A percentile compares a stretch with the other conserved stretches of the same genome.
Conservation (phyloP, 148 eudicot species). For the Selenicereus undatus region DNA sequence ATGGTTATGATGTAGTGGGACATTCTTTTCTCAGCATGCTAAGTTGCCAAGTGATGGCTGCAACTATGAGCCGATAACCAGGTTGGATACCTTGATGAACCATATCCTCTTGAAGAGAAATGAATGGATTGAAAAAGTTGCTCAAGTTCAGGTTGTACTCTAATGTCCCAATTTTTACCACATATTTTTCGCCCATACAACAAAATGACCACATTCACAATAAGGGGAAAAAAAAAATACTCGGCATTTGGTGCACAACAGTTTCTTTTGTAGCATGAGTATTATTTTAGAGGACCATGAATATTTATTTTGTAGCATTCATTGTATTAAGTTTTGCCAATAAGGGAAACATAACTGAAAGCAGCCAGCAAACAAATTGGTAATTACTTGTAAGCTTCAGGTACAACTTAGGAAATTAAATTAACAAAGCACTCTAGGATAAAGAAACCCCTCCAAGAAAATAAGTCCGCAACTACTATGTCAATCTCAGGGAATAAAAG, state of each 20-base stretch:
- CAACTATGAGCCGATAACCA: not conserved
- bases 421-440: not conserved
- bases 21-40: not conserved
- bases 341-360: not conserved
- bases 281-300: no score
- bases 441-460: not conserved
- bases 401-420: not conserved
- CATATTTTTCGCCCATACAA: not conserved
- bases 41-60: not conserved
- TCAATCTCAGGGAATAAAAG: constrained; percentile 4
- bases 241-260: not conserved
- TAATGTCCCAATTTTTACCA: not conserved
- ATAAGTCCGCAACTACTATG: not conserved
- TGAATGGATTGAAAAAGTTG: not conserved
- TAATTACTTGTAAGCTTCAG: not conserved
- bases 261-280: no score
- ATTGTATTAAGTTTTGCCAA: not conserved
- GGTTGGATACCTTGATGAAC: not conserved
- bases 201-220: not conserved
- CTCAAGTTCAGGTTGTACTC: not conserved
- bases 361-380: not conserved
- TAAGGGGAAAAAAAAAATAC: not conserved
- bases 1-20: not conserved
- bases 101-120: not conserved
- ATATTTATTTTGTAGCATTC: not conserved